These are phyloP conservation scores for Talaromyces islandicus DNA, from an alignment of 2,329 filamentous ascomycete genomes.

Conservation along the genomic window DNA sequence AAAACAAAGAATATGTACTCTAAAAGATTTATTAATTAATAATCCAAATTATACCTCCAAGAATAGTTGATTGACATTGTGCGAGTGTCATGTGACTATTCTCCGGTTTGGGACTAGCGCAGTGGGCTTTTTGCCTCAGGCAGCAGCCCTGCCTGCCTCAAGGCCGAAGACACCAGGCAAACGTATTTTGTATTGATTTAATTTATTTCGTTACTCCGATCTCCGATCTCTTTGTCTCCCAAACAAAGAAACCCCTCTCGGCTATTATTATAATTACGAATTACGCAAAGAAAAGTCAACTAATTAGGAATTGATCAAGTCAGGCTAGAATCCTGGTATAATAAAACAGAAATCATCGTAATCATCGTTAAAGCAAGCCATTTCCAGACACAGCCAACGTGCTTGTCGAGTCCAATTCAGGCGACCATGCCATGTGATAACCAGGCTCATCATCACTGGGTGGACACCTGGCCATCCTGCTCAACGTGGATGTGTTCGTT, in stretches of 20 bases:
- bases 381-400: not conserved
- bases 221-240: not conserved
- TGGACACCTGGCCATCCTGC: constrained; percentile 57
- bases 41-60: no score
- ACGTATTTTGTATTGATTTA: not conserved
- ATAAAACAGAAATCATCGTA: constrained; percentile 7
- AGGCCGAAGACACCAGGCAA: no score
- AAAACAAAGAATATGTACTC: no score
- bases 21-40: no score
- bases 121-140: not conserved
- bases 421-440: not conserved
- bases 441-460: not conserved
- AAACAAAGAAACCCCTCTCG: not conserved
- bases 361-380: constrained; percentile 1
- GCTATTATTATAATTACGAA: no score
- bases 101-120: not conserved
- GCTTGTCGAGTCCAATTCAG: not conserved
- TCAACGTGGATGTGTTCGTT: constrained; percentile 77
- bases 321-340: constrained; percentile 5
- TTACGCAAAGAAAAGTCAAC: not conserved
- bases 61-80: no score
- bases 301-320: not conserved
- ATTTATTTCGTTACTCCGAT: not conserved
- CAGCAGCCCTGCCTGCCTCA: not conserved
- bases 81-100: not conserved